Evolutionary conservation across 306 rosid species (phyloP), one percentile per base, ranked within the genome.

Genomic region (Luffa aegyptiaca): DNA sequence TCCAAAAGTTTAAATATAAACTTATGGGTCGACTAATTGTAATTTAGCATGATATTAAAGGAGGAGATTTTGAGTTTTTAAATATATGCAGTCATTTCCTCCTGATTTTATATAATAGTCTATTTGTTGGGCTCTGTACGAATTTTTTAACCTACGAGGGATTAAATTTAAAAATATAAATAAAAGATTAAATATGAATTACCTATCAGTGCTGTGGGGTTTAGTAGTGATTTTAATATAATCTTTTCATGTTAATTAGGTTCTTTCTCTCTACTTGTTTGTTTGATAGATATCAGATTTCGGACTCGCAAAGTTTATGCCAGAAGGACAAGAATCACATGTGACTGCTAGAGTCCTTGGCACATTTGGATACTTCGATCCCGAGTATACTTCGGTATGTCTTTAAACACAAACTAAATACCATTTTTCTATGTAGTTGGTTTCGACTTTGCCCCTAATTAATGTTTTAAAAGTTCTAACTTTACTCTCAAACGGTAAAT

Each of bases 221-320:
- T 26, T 26, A 26, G 31, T 26, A 26, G 31, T 26, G 31, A 26
- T 26, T 48, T 49, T 42, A 14, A 14, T 4, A 4, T n/a, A 20
- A 58, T 21, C 6, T 58, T 5, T 20, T 21, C 36, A n/a, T 45
- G 45, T 35, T 13, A 71, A 59, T 80, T 72, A 44, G 16, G 11
- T 61, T 2, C 51, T 35, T 33, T 12, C 31, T 13, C 0, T 70
- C 53, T 44, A 5, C 1, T 44, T 70, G 39, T 44, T 69, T 42
- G 35, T 42, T 41, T 70, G 12, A 48, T 48, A 94, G 98, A 92
- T 94, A 84, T 94, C 98, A 12, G 98, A 94, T 81, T 94, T 94
- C 85, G 98, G 98, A 59, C 92, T 94, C 5, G 98, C 98, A 80
- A 94, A 90, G 88, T 84, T 94, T 39, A 94, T 94, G 98, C 98